A percentile compares a stretch with the other conserved stretches of the same genome.
These are phyloP conservation scores for Leishmania aethiopica DNA, from an alignment of 208 protist genomes.

Conservation along the genomic window DNA sequence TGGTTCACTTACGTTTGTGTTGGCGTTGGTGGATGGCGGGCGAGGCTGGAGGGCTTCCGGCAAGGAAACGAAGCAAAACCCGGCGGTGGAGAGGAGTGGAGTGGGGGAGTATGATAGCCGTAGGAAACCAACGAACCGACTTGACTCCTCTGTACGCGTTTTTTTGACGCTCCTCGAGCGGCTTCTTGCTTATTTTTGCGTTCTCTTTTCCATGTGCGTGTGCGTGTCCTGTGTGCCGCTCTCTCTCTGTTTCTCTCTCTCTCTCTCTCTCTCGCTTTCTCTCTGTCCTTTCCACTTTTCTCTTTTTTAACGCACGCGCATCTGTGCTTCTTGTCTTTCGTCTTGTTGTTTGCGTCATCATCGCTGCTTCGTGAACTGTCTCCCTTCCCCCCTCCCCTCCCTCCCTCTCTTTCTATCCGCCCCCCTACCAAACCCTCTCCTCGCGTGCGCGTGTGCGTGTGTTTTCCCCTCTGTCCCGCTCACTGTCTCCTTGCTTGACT, in stretches of 20 bases:
- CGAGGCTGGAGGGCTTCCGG: too few relatives aligned
- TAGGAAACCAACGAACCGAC: background rate
- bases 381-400: too few relatives aligned
- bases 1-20: background rate
- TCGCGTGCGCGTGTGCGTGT: background rate
- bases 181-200: background rate
- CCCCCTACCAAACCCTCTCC: background rate
- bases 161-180: too few relatives aligned
- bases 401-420: background rate
- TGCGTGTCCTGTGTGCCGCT: background rate
- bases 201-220: background rate
- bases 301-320: too few relatives aligned
- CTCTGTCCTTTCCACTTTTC: too few relatives aligned
- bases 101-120: background rate
- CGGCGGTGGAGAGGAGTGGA: background rate
- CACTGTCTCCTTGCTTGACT: background rate
- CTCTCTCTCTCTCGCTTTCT: too few relatives aligned
- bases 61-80: too few relatives aligned
- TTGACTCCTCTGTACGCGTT: background rate
- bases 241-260: too few relatives aligned
- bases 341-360: too few relatives aligned
- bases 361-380: too few relatives aligned
- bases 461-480: background rate
- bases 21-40: background rate
- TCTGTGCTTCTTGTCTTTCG: too few relatives aligned